phyloP scores from a whole-genome alignment of 768 basidiomycete genomes.

The Udeniomyces megalosporus region DNA sequence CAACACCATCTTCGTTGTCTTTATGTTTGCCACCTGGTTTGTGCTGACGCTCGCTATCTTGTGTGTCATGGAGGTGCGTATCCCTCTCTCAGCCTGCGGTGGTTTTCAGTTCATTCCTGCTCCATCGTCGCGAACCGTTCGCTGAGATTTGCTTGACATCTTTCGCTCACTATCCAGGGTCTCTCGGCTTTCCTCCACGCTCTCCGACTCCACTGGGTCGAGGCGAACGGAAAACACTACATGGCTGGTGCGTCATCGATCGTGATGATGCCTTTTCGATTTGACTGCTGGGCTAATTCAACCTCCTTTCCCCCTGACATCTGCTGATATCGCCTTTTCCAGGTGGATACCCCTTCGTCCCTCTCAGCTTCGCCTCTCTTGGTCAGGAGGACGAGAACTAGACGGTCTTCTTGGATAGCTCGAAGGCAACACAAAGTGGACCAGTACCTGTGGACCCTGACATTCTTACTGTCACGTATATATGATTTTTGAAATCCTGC shows the following conservation, averaged over 20 bases:
- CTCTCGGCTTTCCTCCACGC: slow-evolving; percentile 93
- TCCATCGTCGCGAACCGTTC: too few relatives aligned
- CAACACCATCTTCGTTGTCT: slow-evolving; percentile 39
- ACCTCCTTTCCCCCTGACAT: too few relatives aligned
- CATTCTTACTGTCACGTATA: too few relatives aligned
- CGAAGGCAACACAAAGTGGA: too few relatives aligned
- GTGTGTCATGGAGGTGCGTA: slow-evolving; percentile 85
- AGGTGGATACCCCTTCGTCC: neutral
- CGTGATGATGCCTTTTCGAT: neutral
- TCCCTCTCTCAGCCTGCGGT: neutral
- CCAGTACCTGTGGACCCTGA: too few relatives aligned
- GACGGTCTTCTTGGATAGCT: too few relatives aligned
- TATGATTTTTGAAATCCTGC: too few relatives aligned
- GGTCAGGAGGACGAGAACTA: neutral
- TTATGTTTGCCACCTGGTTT: slow-evolving; percentile 72
- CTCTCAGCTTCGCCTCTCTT: neutral
- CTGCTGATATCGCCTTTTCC: neutral
- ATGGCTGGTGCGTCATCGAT: slow-evolving; percentile 44
- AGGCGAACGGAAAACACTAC: slow-evolving; percentile 93
- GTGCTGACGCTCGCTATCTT: slow-evolving; percentile 54
- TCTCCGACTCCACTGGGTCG: slow-evolving; percentile 88
- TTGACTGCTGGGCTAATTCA: too few relatives aligned
- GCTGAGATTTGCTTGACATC: neutral
- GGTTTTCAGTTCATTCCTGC: too few relatives aligned
- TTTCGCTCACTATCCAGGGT: slow-evolving; percentile 40